phyloP scores from a whole-genome alignment of 306 rosid species.

The Erythrophleum fordii region DNA sequence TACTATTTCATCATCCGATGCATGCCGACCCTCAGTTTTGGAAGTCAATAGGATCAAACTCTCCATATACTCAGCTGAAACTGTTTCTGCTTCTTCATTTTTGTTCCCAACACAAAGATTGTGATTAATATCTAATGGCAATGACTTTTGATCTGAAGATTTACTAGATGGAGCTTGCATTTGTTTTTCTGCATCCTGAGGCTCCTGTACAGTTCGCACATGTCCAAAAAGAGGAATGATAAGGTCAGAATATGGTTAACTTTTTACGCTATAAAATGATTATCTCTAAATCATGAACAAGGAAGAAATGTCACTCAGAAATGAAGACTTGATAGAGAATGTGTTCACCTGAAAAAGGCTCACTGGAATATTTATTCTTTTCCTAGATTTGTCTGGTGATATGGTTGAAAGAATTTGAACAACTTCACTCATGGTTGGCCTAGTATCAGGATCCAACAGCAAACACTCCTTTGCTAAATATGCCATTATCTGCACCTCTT shows the following conservation, averaged over 20 bases:
- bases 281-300: conserved; percentile 36
- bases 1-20: conserved; percentile 69
- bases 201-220: conserved; percentile 42
- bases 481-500: conserved; percentile 94
- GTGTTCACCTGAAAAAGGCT: conserved; percentile 66
- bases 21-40: conserved; percentile 49
- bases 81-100: conserved; percentile 39
- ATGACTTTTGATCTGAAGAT: conserved; percentile 43
- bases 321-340: conserved; percentile 22
- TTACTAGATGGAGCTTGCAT: conserved; percentile 49
- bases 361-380: conserved; percentile 63
- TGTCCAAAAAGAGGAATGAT: conserved; percentile 39
- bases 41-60: conserved; percentile 62
- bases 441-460: conserved; percentile 81
- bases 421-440: conserved; percentile 97
- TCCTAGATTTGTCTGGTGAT: conserved; percentile 77
- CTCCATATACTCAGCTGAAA: conserved; percentile 61
- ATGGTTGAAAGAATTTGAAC: conserved; percentile 94
- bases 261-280: conserved; percentile 27
- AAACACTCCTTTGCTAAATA: conserved; percentile 96
- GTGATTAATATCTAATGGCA: conserved; percentile 46
- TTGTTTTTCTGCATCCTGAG: conserved; percentile 48
- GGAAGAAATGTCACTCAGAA: conserved; percentile 13
- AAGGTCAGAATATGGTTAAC: conserved; percentile 38
- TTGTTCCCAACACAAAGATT: conserved; percentile 40